Evolutionary conservation across 352 stramenopile species (phyloP), one percentile per base, ranked within the genome.

Genomic region (Phytopythium vexans): DNA sequence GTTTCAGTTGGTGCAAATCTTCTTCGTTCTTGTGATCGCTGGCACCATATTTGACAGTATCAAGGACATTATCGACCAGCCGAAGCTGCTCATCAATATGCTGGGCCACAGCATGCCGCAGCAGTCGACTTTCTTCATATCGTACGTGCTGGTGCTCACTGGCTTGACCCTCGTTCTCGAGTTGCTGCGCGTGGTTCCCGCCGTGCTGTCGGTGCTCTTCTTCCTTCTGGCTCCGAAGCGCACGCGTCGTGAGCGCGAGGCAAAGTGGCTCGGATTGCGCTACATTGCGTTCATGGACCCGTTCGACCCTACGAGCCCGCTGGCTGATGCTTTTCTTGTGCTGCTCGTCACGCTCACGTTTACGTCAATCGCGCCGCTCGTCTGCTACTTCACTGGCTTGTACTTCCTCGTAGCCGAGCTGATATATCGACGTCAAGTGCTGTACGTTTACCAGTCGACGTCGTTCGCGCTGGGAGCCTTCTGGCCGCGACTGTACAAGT

Each of bases 101-200:
- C 75, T 93, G 41, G 83, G 81, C 5, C 64, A 63, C 33, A 88
- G 74, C 32, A 91, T 93, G 68, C 78, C 83, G 12, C 77, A 87
- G 49, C 83, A 91, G 55, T 90, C 81, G n/a, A 89, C 79, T 39
- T 87, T 88, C 43, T 93, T 91, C 60, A 93, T 91, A 62, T 87
- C 78, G 16, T 93, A 86, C 58, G 70, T 93, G 45, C 84, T 91
- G 54, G 68, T 90, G 9, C 76, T 70, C 35, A 89, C 75, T 3
- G 77, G 83, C 3, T 54, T 93, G 16, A 75, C 62, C 12, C 51
- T 91, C 10, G 57, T 68, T 8, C 34, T 93, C 16, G 78, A 90
- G 58, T 65, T 93, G 31, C 58, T 91, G 8, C 79, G 81, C 7
- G 67, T 88, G 27, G 65, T 77, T 38, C 81, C 78, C 4, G 27